These are phyloP conservation scores for Paratinospora sagittata DNA, from an alignment of 164 flowering plant species.

Conservation along the genomic window DNA sequence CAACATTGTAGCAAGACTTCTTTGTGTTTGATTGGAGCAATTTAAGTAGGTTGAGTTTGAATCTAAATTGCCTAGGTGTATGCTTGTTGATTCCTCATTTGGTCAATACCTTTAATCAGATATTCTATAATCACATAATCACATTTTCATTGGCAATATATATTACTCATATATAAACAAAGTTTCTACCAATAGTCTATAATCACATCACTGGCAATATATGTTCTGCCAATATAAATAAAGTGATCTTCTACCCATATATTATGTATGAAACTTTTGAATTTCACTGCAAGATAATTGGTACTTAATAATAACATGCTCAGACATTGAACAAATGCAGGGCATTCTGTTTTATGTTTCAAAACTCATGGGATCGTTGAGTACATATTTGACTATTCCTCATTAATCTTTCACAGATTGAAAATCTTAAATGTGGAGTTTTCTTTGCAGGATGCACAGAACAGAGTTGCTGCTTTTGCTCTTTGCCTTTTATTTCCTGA, in stretches of 20 bases:
- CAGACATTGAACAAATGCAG: background rate
- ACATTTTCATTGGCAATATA: background rate
- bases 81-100: background rate
- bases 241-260: background rate
- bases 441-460: slow-evolving; percentile 82
- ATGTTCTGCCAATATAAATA: background rate
- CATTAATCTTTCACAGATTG: background rate
- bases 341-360: slow-evolving; percentile 1
- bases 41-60: no score
- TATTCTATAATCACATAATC: background rate
- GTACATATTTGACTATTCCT: no score
- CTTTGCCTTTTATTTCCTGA: slow-evolving; percentile 76
- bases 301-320: background rate
- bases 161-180: background rate
- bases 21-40: no score
- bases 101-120: background rate
- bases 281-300: no score
- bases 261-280: no score
- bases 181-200: background rate
- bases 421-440: background rate
- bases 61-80: background rate
- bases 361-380: background rate
- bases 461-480: slow-evolving; percentile 83
- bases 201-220: background rate
- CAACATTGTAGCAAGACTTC: no score